phyloP scores from a whole-genome alignment of 768 basidiomycete species.

The Termitomyces sp. region DNA sequence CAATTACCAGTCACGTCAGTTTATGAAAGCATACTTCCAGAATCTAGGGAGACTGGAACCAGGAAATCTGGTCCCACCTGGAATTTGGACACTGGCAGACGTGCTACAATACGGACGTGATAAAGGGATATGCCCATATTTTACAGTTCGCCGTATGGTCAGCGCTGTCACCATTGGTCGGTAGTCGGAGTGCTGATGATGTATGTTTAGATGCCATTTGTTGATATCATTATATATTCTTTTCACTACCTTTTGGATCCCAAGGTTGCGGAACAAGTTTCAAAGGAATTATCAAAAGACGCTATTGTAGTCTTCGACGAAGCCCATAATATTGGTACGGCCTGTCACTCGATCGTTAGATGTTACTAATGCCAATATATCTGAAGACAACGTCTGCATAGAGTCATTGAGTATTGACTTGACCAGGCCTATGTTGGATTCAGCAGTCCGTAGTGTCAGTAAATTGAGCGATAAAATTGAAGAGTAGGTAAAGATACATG shows the following conservation, averaged over 20 bases:
- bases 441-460: slow-evolving; percentile 81
- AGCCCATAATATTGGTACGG: slow-evolving; percentile 93
- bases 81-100: slow-evolving; percentile 93
- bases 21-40: slow-evolving; percentile 33
- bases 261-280: slow-evolving; percentile 98
- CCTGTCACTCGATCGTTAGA: neutral
- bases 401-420: slow-evolving; percentile 97
- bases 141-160: slow-evolving; percentile 94
- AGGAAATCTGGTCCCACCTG: slow-evolving; percentile 75
- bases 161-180: neutral
- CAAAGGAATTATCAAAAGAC: slow-evolving; percentile 95
- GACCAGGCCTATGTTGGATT: slow-evolving; percentile 95
- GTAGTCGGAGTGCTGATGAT: slow-evolving; percentile 4
- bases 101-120: slow-evolving; percentile 85
- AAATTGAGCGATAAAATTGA: slow-evolving; percentile 90
- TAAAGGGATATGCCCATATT: slow-evolving; percentile 89
- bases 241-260: slow-evolving; percentile 99
- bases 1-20: neutral
- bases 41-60: slow-evolving; percentile 78
- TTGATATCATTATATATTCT: slow-evolving; percentile 95
- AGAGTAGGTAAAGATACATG: slow-evolving; percentile 52
- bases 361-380: slow-evolving; percentile 19
- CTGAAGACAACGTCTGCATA: slow-evolving; percentile 94
- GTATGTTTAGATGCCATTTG: slow-evolving; percentile 77
- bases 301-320: slow-evolving; percentile 99